Conservation (phyloP, 1,284 basidiomycete genomes). For the Puccinia sorghi region DNA sequence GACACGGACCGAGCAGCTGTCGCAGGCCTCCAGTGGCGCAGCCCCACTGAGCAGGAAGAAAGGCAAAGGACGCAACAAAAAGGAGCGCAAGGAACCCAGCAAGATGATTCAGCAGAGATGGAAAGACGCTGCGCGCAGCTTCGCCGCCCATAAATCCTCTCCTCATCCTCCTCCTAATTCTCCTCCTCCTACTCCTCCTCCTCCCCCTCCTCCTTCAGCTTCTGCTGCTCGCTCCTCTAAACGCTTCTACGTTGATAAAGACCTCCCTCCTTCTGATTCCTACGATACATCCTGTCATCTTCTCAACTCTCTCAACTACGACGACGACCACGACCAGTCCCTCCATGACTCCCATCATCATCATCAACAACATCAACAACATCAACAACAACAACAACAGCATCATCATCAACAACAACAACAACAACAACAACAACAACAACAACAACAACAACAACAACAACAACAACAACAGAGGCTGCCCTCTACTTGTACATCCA, state of each 20-base stretch:
- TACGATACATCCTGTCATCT: neutral
- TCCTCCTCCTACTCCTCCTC: neutral
- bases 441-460: too few relatives aligned
- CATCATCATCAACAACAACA: too few relatives aligned
- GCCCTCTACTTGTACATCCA: too few relatives aligned
- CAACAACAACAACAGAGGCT: too few relatives aligned
- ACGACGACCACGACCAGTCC: neutral
- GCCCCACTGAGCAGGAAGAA: neutral
- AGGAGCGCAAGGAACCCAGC: neutral
- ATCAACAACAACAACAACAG: too few relatives aligned
- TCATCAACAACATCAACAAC: too few relatives aligned
- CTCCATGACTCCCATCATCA: too few relatives aligned
- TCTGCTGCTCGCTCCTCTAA: neutral
- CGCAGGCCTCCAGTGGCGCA: neutral
- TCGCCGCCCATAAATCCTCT: neutral
- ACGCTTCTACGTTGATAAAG: neutral
- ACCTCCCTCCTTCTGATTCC: neutral
- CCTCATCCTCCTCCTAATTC: neutral
- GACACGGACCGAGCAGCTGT: neutral
- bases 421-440: too few relatives aligned
- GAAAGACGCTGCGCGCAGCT: neutral
- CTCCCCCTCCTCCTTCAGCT: neutral
- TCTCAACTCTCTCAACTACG: neutral
- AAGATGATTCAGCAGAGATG: conserved; percentile 5
- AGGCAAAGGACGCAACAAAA: neutral